These are phyloP conservation scores for Zygosaccharomyces sapae DNA, from an alignment of 1,139 yeast genomes.

Conservation along the genomic window DNA sequence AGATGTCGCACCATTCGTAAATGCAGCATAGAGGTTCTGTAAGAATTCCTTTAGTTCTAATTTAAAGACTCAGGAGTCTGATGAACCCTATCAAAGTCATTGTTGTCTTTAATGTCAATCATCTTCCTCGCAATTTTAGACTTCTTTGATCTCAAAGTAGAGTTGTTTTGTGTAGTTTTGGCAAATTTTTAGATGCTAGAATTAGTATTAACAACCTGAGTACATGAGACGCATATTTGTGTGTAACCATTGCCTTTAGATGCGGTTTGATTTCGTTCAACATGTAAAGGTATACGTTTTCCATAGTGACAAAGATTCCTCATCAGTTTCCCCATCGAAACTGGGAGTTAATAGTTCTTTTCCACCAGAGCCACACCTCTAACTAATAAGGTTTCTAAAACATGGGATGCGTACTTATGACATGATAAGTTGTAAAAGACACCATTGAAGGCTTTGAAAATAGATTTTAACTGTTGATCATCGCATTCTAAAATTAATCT, in stretches of 20 bases:
- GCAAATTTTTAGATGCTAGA: constrained; percentile 72
- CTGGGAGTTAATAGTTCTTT: constrained; percentile 52
- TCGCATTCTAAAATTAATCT: constrained; percentile 67
- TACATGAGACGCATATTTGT: constrained; percentile 86
- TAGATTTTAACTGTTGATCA: constrained; percentile 57
- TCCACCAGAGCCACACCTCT: constrained; percentile 74
- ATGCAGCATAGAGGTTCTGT: constrained; percentile 38
- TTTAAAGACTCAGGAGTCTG: constrained; percentile 74
- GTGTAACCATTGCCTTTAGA: constrained; percentile 57
- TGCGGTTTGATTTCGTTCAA: constrained; percentile 63
- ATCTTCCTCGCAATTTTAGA: constrained; percentile 88
- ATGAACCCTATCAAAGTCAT: constrained; percentile 60
- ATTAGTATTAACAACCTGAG: constrained; percentile 67
- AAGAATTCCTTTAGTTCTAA: constrained; percentile 50
- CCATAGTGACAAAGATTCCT: constrained; percentile 51
- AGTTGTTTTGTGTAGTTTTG: constrained; percentile 64
- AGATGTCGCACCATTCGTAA: constrained; percentile 37
- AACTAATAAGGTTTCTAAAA: constrained; percentile 78
- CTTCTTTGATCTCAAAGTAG: constrained; percentile 77
- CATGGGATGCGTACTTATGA: constrained; percentile 93
- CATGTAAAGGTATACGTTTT: constrained; percentile 59
- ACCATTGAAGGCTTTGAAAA: constrained; percentile 65
- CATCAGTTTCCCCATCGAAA: constrained; percentile 40
- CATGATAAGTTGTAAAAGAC: constrained; percentile 74
- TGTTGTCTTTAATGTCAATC: constrained; percentile 80